Evolutionary conservation across 2,329 filamentous ascomycete genomes (phyloP).

Genomic region (Huntiella savannae): DNA sequence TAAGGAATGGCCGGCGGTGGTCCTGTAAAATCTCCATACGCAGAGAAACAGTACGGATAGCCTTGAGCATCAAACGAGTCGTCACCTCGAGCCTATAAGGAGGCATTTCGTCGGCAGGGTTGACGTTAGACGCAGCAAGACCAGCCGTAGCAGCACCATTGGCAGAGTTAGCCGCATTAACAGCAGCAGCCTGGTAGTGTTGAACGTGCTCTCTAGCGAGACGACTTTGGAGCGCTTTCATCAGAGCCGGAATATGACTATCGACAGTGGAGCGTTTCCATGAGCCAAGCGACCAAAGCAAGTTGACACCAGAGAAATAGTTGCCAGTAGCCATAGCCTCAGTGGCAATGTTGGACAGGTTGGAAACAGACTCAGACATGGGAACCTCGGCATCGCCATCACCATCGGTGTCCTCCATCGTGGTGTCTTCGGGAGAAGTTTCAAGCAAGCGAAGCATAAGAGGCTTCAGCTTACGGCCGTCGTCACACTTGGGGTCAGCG

Average conservation of each 20-base stretch:
- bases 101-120: slow-evolving; percentile 33
- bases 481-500: slow-evolving; percentile 48
- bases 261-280: slow-evolving; percentile 77
- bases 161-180: slow-evolving; percentile 30
- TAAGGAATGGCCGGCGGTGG: slow-evolving; percentile 79
- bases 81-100: slow-evolving; percentile 73
- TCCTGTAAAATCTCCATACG: slow-evolving; percentile 88
- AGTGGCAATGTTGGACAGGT: slow-evolving; percentile 67
- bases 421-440: slow-evolving; percentile 58
- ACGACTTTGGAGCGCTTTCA: slow-evolving; percentile 86
- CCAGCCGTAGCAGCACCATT: slow-evolving; percentile 16
- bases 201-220: slow-evolving; percentile 84
- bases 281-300: slow-evolving; percentile 77
- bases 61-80: slow-evolving; percentile 79
- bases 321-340: slow-evolving; percentile 68
- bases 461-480: slow-evolving; percentile 52
- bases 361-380: slow-evolving; percentile 71
- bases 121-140: slow-evolving; percentile 1
- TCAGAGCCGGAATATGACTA: slow-evolving; percentile 66
- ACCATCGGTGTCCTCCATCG: slow-evolving; percentile 58
- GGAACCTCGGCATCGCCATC: slow-evolving; percentile 68
- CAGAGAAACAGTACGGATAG: slow-evolving; percentile 77
- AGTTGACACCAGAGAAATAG: slow-evolving; percentile 76
- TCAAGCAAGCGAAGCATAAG: slow-evolving; percentile 70
- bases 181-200: slow-evolving; percentile 42